These are phyloP conservation scores for Penicillium salamii DNA, from an alignment of 495 filamentous ascomycete species.

Conservation along the genomic window DNA sequence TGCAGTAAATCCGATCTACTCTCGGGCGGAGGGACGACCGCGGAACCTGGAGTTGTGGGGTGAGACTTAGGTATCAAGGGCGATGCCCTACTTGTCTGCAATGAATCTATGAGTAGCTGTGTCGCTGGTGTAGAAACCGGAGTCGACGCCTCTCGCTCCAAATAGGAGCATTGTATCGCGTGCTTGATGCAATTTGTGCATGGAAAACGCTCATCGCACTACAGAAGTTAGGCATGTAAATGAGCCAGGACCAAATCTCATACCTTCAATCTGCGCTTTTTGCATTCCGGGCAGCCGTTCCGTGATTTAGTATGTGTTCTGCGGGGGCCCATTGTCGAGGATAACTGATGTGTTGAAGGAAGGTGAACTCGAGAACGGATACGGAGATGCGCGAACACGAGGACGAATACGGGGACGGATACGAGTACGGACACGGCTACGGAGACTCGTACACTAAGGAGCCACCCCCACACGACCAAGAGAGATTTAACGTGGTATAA, in stretches of 20 bases:
- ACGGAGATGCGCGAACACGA: slow-evolving; percentile 10
- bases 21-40: neutral
- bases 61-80: neutral
- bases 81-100: neutral
- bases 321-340: slow-evolving; percentile 17
- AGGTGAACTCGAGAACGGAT: slow-evolving; percentile 15
- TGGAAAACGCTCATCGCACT: slow-evolving; percentile 27
- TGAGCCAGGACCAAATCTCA: neutral
- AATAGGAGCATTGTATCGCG: slow-evolving; percentile 19
- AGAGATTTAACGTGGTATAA: neutral
- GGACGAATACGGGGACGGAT: slow-evolving; percentile 19
- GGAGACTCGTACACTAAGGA: too few species aligned
- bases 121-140: slow-evolving; percentile 7
- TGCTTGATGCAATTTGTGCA: slow-evolving; percentile 27
- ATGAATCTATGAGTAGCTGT: slow-evolving; percentile 1
- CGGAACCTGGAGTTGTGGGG: slow-evolving; percentile 2
- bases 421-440: neutral
- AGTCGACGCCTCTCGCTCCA: slow-evolving; percentile 2
- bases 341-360: neutral
- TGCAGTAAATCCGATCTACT: slow-evolving; percentile 11
- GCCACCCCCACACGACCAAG: neutral
- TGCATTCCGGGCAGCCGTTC: slow-evolving; percentile 28
- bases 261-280: slow-evolving; percentile 23
- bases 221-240: neutral
- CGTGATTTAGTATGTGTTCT: slow-evolving; percentile 27